These are phyloP conservation scores for Saccharum spontaneum DNA, from an alignment of 176 grass and related monocot genomes.

Conservation along the genomic window DNA sequence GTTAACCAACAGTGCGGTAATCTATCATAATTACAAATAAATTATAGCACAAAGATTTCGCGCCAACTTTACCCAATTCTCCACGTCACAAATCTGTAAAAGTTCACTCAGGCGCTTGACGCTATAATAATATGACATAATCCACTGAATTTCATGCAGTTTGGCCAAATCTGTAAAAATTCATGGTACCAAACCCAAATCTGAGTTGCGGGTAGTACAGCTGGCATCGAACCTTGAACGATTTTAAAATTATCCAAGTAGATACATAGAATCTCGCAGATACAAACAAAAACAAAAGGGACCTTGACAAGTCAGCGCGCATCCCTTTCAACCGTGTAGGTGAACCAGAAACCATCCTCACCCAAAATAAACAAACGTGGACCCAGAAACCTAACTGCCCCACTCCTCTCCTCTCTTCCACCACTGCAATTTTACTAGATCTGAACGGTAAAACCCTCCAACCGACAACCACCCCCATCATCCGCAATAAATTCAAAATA, in stretches of 20 bases:
- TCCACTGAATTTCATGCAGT: background rate
- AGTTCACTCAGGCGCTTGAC: background rate
- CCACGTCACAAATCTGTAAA: background rate
- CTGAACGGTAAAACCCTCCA: conserved; percentile 27
- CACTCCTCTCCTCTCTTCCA: background rate
- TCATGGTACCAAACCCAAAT: background rate
- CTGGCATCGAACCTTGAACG: background rate
- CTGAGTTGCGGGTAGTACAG: background rate
- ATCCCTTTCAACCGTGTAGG: conserved; percentile 20
- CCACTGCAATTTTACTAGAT: conserved; percentile 35
- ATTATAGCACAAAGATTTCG: background rate
- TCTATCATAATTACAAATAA: background rate
- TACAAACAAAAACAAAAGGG: conserved; percentile 32
- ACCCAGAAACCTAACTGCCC: background rate
- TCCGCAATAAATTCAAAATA: background rate
- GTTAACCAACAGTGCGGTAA: background rate
- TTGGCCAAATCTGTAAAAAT: background rate
- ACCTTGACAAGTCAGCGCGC: conserved; percentile 36
- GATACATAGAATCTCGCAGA: conserved; percentile 5
- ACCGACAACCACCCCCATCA: background rate
- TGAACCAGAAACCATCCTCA: conserved; percentile 13
- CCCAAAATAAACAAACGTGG: background rate
- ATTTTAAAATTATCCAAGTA: background rate
- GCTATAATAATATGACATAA: background rate
- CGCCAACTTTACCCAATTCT: background rate